Evolutionary conservation across 768 basidiomycete genomes (phyloP).

Genomic region (Termitomyces sp.): DNA sequence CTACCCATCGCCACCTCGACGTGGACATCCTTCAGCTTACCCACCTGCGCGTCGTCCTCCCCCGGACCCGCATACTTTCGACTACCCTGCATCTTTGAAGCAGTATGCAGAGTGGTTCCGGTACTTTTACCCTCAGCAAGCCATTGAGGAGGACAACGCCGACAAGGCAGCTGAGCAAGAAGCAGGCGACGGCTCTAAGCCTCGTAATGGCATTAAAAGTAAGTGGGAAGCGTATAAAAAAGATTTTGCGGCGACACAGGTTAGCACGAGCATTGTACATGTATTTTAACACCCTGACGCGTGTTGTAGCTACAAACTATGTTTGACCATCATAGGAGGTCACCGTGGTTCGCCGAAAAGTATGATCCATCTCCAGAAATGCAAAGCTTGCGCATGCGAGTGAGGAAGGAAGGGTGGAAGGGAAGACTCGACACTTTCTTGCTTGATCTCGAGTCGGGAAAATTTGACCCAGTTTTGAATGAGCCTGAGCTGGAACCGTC

Average conservation of each 20-base stretch:
- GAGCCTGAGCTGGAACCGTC: slow-evolving; percentile 50
- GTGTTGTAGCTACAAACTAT: slow-evolving; percentile 83
- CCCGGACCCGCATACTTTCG: slow-evolving; percentile 75
- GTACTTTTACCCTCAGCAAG: slow-evolving; percentile 66
- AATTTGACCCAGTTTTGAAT: slow-evolving; percentile 74
- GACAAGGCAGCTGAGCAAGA: slow-evolving; percentile 84
- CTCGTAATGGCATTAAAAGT: slow-evolving; percentile 75
- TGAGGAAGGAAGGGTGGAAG: slow-evolving; percentile 83
- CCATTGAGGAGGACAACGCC: slow-evolving; percentile 74
- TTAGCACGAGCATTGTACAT: slow-evolving; percentile 35
- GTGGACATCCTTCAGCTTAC: slow-evolving; percentile 45
- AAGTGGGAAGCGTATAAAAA: slow-evolving; percentile 95
- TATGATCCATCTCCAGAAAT: slow-evolving; percentile 79
- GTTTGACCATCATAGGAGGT: slow-evolving; percentile 92
- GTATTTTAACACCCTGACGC: slow-evolving; percentile 19
- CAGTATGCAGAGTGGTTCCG: slow-evolving; percentile 90
- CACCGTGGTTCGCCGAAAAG: slow-evolving; percentile 97
- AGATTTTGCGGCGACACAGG: slow-evolving; percentile 83
- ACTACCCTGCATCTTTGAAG: slow-evolving; percentile 76
- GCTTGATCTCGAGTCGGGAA: slow-evolving; percentile 76
- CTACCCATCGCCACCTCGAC: slow-evolving; percentile 54
- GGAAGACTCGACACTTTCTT: slow-evolving; percentile 68
- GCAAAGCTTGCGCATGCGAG: slow-evolving; percentile 64
- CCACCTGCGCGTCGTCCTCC: slow-evolving; percentile 56
- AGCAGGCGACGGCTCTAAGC: slow-evolving; percentile 76